A percentile compares a stretch with the other conserved stretches of the same genome.
phyloP scores from a whole-genome alignment of 2,329 filamentous ascomycete species.

The Calcarisporium arbuscula region DNA sequence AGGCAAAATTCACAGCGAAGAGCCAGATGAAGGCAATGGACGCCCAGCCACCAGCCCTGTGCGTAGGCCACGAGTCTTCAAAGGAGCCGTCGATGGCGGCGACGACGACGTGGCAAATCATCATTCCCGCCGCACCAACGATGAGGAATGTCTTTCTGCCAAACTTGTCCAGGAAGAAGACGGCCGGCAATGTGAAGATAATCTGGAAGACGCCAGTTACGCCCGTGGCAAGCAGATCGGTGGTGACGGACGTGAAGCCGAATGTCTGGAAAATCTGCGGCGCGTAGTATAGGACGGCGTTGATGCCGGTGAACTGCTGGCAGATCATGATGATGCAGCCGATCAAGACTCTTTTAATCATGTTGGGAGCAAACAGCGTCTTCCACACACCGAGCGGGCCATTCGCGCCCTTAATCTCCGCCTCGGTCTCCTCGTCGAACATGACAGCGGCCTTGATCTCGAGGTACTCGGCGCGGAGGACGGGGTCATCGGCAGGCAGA shows the following conservation, averaged over 20 bases:
- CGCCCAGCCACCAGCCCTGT: slow-evolving; percentile 20
- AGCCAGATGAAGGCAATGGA: slow-evolving; percentile 31
- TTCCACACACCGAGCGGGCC: too few species aligned
- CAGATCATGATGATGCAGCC: too few species aligned
- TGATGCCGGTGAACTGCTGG: too few species aligned
- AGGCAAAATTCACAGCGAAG: slow-evolving; percentile 55
- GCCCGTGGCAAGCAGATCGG: too few species aligned
- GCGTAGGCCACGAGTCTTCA: slow-evolving; percentile 15
- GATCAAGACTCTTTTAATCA: too few species aligned
- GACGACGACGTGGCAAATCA: slow-evolving; percentile 19
- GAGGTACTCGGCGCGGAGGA: slow-evolving; percentile 17
- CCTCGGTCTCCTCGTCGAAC: slow-evolving; percentile 21
- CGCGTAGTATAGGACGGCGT: too few species aligned
- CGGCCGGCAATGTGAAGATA: slow-evolving; percentile 32
- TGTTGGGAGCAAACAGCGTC: too few species aligned
- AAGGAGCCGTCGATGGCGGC: slow-evolving; percentile 19
- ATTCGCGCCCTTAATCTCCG: too few species aligned
- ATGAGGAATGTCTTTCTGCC: slow-evolving; percentile 20
- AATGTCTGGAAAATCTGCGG: too few species aligned
- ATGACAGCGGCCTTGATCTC: slow-evolving; percentile 19
- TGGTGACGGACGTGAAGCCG: too few species aligned
- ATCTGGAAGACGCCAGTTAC: slow-evolving; percentile 24
- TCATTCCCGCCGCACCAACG: slow-evolving; percentile 19
- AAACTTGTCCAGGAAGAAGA: slow-evolving; percentile 33
- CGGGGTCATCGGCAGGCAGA: slow-evolving; percentile 14